A percentile compares a stretch with the other conserved stretches of the same genome.
Conservation (phyloP, 163 green algal species). For the Chlorella variabilis region DNA sequence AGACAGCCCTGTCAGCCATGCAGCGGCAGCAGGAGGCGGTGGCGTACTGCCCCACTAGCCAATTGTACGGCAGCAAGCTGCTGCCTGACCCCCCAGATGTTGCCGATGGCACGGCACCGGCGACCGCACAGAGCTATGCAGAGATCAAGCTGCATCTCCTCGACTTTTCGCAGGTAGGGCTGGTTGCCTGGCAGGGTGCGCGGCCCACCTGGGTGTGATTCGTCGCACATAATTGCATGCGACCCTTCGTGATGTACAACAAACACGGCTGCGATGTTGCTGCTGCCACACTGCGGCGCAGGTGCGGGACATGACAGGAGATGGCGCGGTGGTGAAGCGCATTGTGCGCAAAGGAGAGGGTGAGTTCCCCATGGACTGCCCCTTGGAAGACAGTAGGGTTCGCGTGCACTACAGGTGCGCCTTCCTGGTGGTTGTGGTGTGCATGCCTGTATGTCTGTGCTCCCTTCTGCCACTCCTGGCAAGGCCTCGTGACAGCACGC, state of each 20-base stretch:
- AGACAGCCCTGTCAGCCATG: constrained; percentile 63
- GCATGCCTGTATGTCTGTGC: not conserved
- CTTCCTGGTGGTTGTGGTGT: not conserved
- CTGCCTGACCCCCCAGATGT: constrained; percentile 48
- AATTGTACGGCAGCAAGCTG: constrained; percentile 29
- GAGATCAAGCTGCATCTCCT: constrained; percentile 53
- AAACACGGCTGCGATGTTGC: not conserved
- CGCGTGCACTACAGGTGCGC: constrained; percentile 64
- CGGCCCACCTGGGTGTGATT: too few species aligned
- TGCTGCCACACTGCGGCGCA: constrained; percentile 45
- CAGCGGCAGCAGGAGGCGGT: constrained; percentile 64
- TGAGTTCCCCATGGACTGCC: constrained; percentile 92
- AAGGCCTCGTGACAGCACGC: not conserved
- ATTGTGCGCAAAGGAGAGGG: constrained; percentile 75
- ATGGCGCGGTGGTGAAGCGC: constrained; percentile 80
- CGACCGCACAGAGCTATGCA: constrained; percentile 1
- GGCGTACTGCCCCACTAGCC: constrained; percentile 53
- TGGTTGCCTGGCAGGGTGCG: too few species aligned
- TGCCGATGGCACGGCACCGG: not conserved
- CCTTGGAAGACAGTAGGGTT: constrained; percentile 86
- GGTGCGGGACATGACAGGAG: constrained; percentile 87
- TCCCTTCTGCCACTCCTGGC: not conserved
- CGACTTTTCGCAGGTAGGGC: constrained; percentile 50
- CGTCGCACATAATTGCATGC: too few species aligned
- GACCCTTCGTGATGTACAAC: too few species aligned